A percentile compares a stretch with the other conserved stretches of the same genome.
Evolutionary conservation across 768 basidiomycete species (phyloP).

Genomic region (Podaxis sp.): DNA sequence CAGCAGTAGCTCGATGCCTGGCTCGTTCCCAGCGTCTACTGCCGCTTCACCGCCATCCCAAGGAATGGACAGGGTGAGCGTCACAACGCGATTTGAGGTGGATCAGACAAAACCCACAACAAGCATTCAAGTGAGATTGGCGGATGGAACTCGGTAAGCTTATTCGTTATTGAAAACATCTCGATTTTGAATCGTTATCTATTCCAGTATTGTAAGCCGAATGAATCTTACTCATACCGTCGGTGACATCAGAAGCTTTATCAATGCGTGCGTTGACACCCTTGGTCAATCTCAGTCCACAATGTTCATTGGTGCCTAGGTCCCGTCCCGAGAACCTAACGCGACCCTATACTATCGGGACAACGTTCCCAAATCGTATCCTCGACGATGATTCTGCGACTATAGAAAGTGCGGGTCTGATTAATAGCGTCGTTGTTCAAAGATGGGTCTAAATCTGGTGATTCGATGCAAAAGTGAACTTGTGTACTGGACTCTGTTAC

Average conservation of each 20-base stretch:
- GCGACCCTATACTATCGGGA: conserved; percentile 75
- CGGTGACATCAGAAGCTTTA: conserved; percentile 79
- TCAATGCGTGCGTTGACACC: conserved; percentile 73
- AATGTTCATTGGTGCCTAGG: conserved; percentile 33
- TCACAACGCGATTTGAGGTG: conserved; percentile 70
- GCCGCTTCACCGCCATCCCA: conserved; percentile 22
- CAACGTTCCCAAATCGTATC: conserved; percentile 83
- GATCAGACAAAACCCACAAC: conserved; percentile 83
- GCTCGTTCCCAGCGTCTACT: conserved; percentile 49
- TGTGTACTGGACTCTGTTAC: too few species aligned
- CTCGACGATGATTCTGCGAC: conserved; percentile 67
- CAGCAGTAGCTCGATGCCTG: conserved; percentile 47
- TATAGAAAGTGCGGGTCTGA: conserved; percentile 69
- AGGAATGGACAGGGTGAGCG: conserved; percentile 31
- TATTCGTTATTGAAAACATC: conserved; percentile 1
- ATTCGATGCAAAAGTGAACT: not conserved
- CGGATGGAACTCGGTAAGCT: conserved; percentile 82
- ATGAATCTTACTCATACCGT: conserved; percentile 94
- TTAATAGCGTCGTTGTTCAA: conserved; percentile 85
- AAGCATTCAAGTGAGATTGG: conserved; percentile 85
- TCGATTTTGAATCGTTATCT: not conserved
- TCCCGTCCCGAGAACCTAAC: conserved; percentile 66
- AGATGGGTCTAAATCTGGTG: conserved; percentile 51
- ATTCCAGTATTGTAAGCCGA: conserved; percentile 66
- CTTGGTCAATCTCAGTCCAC: not conserved